Percentiles rank a stretch among this genome's conserved stretches.
These are phyloP conservation scores for Leccinum subrobustum DNA, from an alignment of 1,284 basidiomycete genomes.

Conservation along the genomic window DNA sequence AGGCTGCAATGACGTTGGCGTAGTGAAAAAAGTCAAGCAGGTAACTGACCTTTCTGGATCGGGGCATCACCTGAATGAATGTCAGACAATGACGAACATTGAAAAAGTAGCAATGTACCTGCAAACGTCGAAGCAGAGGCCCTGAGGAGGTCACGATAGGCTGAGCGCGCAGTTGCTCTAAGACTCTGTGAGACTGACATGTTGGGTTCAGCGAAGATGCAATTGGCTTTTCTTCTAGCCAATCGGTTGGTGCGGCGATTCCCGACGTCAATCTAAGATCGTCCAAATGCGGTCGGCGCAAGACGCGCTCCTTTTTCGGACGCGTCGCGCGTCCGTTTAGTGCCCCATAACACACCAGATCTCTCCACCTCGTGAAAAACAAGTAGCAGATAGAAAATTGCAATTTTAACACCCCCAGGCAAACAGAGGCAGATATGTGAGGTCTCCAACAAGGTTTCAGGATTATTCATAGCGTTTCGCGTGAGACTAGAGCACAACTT, in stretches of 20 bases:
- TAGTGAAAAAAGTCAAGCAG: constrained; percentile 3
- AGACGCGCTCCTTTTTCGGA: constrained; percentile 44
- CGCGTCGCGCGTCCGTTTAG: constrained; percentile 32
- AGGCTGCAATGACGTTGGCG: constrained; percentile 46
- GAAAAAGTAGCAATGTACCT: constrained; percentile 38
- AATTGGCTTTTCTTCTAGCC: constrained; percentile 8
- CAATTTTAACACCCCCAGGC: constrained; percentile 18
- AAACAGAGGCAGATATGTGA: constrained; percentile 20
- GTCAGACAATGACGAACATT: neutral
- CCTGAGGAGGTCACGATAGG: constrained; percentile 67
- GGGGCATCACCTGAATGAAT: constrained; percentile 48
- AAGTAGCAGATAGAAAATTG: constrained; percentile 30
- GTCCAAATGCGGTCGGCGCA: constrained; percentile 36
- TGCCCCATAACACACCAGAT: constrained; percentile 36
- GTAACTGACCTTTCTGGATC: constrained; percentile 48
- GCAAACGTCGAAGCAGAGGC: constrained; percentile 64
- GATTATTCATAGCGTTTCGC: constrained; percentile 22
- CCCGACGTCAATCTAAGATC: constrained; percentile 31
- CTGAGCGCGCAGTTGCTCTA: constrained; percentile 59
- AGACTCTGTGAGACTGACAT: constrained; percentile 50
- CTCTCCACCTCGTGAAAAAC: constrained; percentile 31
- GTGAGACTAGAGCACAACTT: constrained; percentile 20
- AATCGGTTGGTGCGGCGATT: constrained; percentile 19
- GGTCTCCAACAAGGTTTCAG: constrained; percentile 14
- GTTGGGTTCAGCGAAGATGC: neutral